phyloP scores from a whole-genome alignment of 345 rosid species.

The Camelina sativa region DNA sequence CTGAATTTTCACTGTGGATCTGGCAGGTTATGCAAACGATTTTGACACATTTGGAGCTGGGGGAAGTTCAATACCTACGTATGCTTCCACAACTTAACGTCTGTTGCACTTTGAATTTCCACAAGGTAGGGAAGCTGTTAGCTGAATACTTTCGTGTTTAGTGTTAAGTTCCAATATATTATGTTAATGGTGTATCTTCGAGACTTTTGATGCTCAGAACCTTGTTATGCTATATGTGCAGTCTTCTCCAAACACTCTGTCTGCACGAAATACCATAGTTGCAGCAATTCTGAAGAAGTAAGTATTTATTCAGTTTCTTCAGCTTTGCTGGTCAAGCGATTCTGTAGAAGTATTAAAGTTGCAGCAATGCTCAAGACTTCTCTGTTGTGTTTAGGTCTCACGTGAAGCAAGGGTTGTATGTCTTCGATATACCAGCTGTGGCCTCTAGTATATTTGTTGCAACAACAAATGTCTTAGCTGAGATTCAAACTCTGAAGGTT shows the following conservation, averaged over 20 bases:
- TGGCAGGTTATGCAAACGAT: constrained; percentile 92
- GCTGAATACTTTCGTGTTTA: constrained; percentile 20
- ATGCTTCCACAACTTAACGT: constrained; percentile 74
- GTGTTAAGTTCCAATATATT: constrained; percentile 4
- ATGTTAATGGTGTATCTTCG: constrained; percentile 3
- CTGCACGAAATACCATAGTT: constrained; percentile 65
- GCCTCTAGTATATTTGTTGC: constrained; percentile 65
- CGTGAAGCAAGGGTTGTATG: constrained; percentile 68
- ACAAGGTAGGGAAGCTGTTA: constrained; percentile 64
- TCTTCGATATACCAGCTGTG: constrained; percentile 68
- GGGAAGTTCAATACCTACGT: constrained; percentile 74
- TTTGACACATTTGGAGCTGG: constrained; percentile 89
- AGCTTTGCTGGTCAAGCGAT: constrained; percentile 16
- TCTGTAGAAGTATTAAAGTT: constrained; percentile 52
- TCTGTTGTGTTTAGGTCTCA: constrained; percentile 59
- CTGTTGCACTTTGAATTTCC: constrained; percentile 85
- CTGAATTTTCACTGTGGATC: constrained; percentile 29
- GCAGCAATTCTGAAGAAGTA: constrained; percentile 81
- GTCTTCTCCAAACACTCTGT: constrained; percentile 76
- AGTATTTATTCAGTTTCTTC: constrained; percentile 33
- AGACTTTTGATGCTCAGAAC: constrained; percentile 37
- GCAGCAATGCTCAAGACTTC: constrained; percentile 60
- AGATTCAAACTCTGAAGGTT: constrained; percentile 81
- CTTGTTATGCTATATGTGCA: constrained; percentile 50
- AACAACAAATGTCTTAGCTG: constrained; percentile 58